Conservation (phyloP, 495 filamentous ascomycete species). For the Staphylotrichum tortipilum region DNA sequence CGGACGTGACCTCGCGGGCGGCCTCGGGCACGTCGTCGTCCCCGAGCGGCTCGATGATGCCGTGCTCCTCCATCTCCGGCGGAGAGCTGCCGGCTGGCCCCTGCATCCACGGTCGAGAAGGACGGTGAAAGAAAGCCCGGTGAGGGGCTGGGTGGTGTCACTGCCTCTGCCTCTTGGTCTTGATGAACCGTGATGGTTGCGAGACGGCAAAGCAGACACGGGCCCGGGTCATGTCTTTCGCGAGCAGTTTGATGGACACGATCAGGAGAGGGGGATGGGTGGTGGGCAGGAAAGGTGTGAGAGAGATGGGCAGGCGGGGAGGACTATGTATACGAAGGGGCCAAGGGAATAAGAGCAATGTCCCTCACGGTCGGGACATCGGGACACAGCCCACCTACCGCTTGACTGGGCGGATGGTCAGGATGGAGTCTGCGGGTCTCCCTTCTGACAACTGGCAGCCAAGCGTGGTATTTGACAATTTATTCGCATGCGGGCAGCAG, state of each 20-base stretch:
- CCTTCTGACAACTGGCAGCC: not conserved
- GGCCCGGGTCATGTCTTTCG: slow-evolving; percentile 1
- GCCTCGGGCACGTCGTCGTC: slow-evolving; percentile 9
- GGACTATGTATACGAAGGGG: not conserved
- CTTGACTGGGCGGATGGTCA: too few species aligned
- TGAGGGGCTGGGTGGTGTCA: too few species aligned
- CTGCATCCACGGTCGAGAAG: not conserved
- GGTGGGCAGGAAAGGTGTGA: too few species aligned
- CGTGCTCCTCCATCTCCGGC: slow-evolving; percentile 20
- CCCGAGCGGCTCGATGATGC: slow-evolving; percentile 14
- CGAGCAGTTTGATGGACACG: too few species aligned
- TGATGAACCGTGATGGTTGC: not conserved
- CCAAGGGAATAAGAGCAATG: not conserved
- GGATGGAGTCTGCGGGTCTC: not conserved
- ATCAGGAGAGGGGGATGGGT: too few species aligned
- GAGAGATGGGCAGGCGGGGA: too few species aligned
- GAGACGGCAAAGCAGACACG: not conserved
- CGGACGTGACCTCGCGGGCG: slow-evolving; percentile 21
- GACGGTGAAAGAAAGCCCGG: not conserved
- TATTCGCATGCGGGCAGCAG: not conserved
- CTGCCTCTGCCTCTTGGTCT: too few species aligned
- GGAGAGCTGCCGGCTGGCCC: not conserved
- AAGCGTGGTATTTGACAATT: not conserved
- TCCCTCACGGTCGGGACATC: not conserved
- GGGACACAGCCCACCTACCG: too few species aligned